Evolutionary conservation across 305 asterid genomes (phyloP).

Genomic region (Fraxinus xanthoxyloides): DNA sequence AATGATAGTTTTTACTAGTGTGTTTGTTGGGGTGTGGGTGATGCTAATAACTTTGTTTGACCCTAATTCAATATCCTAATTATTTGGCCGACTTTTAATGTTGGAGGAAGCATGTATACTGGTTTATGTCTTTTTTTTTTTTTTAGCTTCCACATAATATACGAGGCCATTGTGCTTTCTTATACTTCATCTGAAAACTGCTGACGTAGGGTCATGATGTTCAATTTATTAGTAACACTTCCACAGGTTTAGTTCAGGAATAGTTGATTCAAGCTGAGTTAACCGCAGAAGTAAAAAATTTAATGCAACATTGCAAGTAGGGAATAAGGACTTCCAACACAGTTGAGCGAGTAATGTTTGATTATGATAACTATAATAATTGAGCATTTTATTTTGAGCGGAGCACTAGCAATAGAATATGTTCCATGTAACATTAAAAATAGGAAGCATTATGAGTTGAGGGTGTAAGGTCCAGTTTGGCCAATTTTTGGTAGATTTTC

Average conservation of each 20-base stretch:
- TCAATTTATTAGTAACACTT: neutral
- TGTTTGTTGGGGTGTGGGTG: neutral
- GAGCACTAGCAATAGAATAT: neutral
- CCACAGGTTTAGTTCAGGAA: neutral
- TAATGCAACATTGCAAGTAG: neutral
- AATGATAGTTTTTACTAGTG: neutral
- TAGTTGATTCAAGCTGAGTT: neutral
- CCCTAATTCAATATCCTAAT: neutral
- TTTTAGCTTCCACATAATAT: neutral
- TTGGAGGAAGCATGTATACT: neutral
- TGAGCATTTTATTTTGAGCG: neutral
- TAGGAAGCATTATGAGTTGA: neutral
- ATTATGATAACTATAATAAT: neutral
- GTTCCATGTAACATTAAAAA: neutral
- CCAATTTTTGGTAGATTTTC: neutral
- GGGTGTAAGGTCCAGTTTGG: neutral
- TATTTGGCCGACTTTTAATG: neutral
- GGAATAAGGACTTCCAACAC: neutral
- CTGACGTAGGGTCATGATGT: neutral
- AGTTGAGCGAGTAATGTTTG: neutral
- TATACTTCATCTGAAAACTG: neutral
- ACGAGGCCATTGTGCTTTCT: neutral
- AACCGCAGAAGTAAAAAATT: neutral
- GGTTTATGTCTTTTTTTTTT: neutral
- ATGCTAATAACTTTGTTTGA: neutral